Percentiles rank a stretch among this genome's conserved stretches.
phyloP scores from a whole-genome alignment of 371 early-diverging fungal species.

The Haplosporangium sp. region DNA sequence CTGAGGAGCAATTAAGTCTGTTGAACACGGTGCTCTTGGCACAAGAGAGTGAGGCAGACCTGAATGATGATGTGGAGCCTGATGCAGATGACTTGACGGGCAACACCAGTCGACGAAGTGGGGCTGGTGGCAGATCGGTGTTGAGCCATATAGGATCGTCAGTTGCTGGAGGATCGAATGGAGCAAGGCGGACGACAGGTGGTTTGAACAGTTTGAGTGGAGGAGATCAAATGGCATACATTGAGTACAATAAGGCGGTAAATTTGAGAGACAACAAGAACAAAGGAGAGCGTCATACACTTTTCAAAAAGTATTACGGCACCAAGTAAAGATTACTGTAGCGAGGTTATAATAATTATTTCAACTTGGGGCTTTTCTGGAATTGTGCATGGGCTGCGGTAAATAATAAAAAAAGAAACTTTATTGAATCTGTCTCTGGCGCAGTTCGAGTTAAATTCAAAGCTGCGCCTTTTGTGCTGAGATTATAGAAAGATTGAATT shows the following conservation, averaged over 20 bases:
- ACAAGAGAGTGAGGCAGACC: slow-evolving; percentile 74
- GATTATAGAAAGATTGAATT: too few relatives aligned
- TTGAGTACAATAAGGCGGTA: slow-evolving; percentile 73
- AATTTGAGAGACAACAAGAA: slow-evolving; percentile 47
- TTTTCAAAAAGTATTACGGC: slow-evolving; percentile 77
- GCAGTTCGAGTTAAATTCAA: too few relatives aligned
- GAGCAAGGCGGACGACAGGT: slow-evolving; percentile 62
- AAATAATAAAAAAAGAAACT: too few relatives aligned
- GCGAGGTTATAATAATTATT: too few relatives aligned
- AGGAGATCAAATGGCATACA: slow-evolving; percentile 95
- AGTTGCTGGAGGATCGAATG: slow-evolving; percentile 26
- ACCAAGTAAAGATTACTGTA: slow-evolving; percentile 26
- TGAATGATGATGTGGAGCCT: slow-evolving; percentile 69
- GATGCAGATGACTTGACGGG: slow-evolving; percentile 60
- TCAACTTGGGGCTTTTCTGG: too few relatives aligned
- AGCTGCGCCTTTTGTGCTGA: too few relatives aligned
- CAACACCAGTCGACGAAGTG: slow-evolving; percentile 50
- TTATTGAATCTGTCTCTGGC: too few relatives aligned
- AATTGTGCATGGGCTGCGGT: too few relatives aligned
- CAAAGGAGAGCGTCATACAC: slow-evolving; percentile 71
- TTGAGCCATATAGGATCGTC: slow-evolving; percentile 32
- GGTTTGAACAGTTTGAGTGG: slow-evolving; percentile 88
- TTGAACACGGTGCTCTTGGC: slow-evolving; percentile 90
- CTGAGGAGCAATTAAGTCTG: slow-evolving; percentile 88
- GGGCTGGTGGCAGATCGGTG: slow-evolving; percentile 38